phyloP scores from a whole-genome alignment of 148 eudicot species.

The Nepenthes gracilis region DNA sequence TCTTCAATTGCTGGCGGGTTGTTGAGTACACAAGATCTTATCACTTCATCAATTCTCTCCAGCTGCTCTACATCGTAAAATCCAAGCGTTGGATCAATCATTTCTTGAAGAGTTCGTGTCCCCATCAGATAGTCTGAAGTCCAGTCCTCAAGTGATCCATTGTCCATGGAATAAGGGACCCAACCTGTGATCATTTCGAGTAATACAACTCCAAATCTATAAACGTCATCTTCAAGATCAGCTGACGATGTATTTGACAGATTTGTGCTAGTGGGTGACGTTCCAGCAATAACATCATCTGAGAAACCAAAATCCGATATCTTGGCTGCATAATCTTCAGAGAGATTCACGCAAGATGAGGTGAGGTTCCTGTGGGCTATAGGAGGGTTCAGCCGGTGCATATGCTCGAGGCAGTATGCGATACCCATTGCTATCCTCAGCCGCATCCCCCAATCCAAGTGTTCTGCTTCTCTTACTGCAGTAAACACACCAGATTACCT shows the following conservation, averaged over 20 bases:
- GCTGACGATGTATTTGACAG: slow-evolving; percentile 7
- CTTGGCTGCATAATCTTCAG: slow-evolving; percentile 88
- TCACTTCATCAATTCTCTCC: slow-evolving; percentile 42
- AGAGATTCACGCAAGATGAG: slow-evolving; percentile 52
- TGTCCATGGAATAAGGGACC: slow-evolving; percentile 35
- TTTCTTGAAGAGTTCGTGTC: slow-evolving; percentile 21
- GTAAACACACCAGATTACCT: not conserved
- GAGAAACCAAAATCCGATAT: slow-evolving; percentile 65
- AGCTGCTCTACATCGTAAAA: slow-evolving; percentile 40
- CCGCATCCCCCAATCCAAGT: slow-evolving; percentile 73
- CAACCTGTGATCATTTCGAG: slow-evolving; percentile 74
- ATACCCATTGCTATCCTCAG: slow-evolving; percentile 74
- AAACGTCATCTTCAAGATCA: slow-evolving; percentile 38
- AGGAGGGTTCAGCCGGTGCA: slow-evolving; percentile 65
- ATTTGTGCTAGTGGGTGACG: slow-evolving; percentile 15
- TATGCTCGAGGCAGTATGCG: slow-evolving; percentile 76
- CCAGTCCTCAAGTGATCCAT: slow-evolving; percentile 39
- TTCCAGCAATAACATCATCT: slow-evolving; percentile 27
- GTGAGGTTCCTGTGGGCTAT: slow-evolving; percentile 44
- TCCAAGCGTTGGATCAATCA: slow-evolving; percentile 66
- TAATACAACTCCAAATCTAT: slow-evolving; percentile 60
- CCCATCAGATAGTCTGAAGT: slow-evolving; percentile 50
- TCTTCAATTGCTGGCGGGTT: slow-evolving; percentile 52
- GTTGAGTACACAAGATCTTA: slow-evolving; percentile 42
- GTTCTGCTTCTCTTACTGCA: slow-evolving; percentile 89